Evolutionary conservation across 495 filamentous ascomycete species (phyloP).

Genomic region (Aspergillus diversus): DNA sequence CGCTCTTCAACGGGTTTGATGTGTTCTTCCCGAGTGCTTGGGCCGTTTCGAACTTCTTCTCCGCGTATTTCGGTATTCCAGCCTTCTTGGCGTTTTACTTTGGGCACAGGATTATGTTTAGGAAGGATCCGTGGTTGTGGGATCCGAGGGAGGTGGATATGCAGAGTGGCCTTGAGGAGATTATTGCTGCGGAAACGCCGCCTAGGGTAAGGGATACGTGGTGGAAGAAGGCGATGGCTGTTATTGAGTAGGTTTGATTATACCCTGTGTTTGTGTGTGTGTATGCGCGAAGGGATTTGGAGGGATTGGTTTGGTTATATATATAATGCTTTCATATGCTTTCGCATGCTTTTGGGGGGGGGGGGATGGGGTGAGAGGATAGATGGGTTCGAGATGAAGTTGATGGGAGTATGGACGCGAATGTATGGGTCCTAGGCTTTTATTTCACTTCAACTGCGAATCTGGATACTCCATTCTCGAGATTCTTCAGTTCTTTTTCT

Average conservation of each 20-base stretch:
- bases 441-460: no score
- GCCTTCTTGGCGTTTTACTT: slow-evolving; percentile 61
- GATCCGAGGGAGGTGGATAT: slow-evolving; percentile 56
- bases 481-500: no score
- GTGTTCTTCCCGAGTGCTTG: slow-evolving; percentile 58
- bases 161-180: slow-evolving; percentile 54
- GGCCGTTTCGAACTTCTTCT: slow-evolving; percentile 29
- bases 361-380: no score
- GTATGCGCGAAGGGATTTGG: no score
- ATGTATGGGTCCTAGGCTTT: no score
- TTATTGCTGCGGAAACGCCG: slow-evolving; percentile 55
- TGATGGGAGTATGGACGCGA: no score
- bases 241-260: slow-evolving; percentile 22
- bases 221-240: slow-evolving; percentile 34
- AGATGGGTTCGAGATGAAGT: no score
- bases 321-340: no score
- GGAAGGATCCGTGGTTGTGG: slow-evolving; percentile 57
- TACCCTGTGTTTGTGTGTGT: no score
- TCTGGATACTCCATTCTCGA: no score
- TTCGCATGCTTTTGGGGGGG: no score
- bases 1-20: slow-evolving; percentile 40
- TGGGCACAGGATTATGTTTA: slow-evolving; percentile 48
- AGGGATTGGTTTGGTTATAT: no score
- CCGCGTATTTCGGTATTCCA: slow-evolving; percentile 64
- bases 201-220: slow-evolving; percentile 33